These are phyloP conservation scores for Macrophomina tecta DNA, from an alignment of 2,329 filamentous ascomycete genomes.

Conservation along the genomic window DNA sequence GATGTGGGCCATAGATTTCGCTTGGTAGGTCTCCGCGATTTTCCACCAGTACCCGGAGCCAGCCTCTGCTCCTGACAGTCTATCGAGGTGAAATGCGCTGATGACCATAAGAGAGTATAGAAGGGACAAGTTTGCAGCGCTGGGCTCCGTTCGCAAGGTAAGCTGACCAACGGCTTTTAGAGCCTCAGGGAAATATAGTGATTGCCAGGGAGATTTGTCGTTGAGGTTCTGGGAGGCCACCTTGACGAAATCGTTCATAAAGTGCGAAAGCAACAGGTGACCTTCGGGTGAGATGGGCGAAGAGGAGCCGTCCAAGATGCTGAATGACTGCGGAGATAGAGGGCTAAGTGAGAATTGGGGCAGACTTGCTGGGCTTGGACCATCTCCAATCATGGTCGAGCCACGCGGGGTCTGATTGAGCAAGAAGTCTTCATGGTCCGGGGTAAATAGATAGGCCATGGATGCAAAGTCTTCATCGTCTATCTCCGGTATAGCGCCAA, in stretches of 20 bases:
- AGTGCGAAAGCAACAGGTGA: slow-evolving; percentile 12
- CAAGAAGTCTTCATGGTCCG: background rate
- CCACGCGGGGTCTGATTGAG: background rate
- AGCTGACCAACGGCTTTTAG: slow-evolving; percentile 6
- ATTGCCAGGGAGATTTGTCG: slow-evolving; percentile 12
- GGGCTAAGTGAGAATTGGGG: background rate
- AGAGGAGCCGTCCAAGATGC: background rate
- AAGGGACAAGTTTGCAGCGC: background rate
- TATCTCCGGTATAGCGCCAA: background rate
- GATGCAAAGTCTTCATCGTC: background rate
- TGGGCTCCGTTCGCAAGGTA: background rate
- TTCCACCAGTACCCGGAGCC: slow-evolving; percentile 6
- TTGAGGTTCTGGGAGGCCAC: background rate
- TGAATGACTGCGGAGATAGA: background rate
- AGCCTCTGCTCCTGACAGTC: background rate
- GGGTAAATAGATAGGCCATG: background rate
- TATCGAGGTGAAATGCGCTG: slow-evolving; percentile 15
- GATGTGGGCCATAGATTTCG: slow-evolving; percentile 7
- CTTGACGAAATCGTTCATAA: slow-evolving; percentile 17
- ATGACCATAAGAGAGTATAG: slow-evolving; percentile 5
- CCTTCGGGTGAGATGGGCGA: slow-evolving; percentile 1
- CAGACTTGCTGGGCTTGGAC: background rate
- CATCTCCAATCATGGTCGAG: background rate
- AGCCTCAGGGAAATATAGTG: slow-evolving; percentile 4
- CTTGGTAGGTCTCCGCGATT: slow-evolving; percentile 9